A percentile compares a stretch with the other conserved stretches of the same genome.
Conservation (phyloP, 1,284 basidiomycete species). For the Pyrrhoderma lamaoense region DNA sequence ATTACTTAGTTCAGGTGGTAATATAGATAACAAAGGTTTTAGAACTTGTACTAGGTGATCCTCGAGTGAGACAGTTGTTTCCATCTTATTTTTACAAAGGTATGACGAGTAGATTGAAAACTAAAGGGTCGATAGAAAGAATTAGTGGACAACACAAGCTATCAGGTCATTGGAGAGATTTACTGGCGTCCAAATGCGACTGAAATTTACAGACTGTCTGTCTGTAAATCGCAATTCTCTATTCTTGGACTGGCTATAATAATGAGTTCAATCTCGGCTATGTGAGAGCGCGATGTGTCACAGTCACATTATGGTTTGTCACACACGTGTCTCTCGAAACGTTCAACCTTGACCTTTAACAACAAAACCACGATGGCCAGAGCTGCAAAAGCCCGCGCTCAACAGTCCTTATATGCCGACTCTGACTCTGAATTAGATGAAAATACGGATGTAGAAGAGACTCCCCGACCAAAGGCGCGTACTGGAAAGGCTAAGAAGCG, state of each 20-base stretch:
- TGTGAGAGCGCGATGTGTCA: conserved; percentile 12
- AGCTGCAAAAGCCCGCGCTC: conserved; percentile 10
- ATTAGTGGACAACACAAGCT: no score
- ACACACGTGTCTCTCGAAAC: background rate
- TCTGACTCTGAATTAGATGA: conserved; percentile 19
- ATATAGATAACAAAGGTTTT: conserved; percentile 34
- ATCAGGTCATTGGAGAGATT: no score
- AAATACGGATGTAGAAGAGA: conserved; percentile 15
- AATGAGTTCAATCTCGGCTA: background rate
- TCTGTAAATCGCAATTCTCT: no score
- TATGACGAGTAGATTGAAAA: no score
- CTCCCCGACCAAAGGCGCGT: conserved; percentile 12
- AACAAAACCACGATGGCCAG: conserved; percentile 10
- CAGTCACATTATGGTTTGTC: conserved; percentile 4
- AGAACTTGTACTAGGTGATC: conserved; percentile 49
- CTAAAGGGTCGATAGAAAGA: no score
- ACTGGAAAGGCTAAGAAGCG: conserved; percentile 21
- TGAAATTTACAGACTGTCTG: no score
- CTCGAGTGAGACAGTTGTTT: conserved; percentile 60
- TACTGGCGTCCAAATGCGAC: no score
- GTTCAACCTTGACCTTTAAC: background rate
- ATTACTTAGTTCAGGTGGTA: conserved; percentile 39
- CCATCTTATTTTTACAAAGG: no score
- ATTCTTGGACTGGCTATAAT: no score
- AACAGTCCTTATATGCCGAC: conserved; percentile 18